Evolutionary conservation across 179 eudicot species (phyloP), one percentile per base, ranked within the genome.

Genomic region (Carnegiea gigantea): DNA sequence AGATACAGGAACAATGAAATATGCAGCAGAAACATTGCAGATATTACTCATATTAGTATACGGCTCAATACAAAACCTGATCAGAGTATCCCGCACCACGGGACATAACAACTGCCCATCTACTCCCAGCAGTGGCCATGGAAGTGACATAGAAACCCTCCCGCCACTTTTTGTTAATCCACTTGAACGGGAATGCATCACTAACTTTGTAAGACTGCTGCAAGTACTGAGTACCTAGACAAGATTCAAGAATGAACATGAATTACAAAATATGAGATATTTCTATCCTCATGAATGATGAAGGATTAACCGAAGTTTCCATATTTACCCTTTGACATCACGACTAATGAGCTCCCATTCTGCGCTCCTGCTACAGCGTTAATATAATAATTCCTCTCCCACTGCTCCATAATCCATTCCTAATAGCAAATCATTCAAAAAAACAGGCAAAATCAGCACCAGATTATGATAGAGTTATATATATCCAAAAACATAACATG

Each of bases 391-490:
- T 91, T 92, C 84, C 92, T 90, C 85, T 95, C 97, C 98, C 98
- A 92, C 73, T 92, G 94, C 77, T 93, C 98, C 98, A 93, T 89
- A 54, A 95, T 93, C 98, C 98, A 95, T 78, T 95, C 98, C 97
- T 95, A 80, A 75, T 86, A 26, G 2, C 80, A 73, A 72, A 36
- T 62, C 12, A 14, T 38, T 24, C 76, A 68, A 23, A n/a, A 48
- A 51, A 21, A 65, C 30, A 64, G 62, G 10, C 0, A 1, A 12
- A 13, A 53, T 9, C 14, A 24, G 15, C 38, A 65, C n/a, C 6
- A 68, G 9, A 17, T 23, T 26, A 24, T 14, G 44, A 67, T 23
- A 17, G 6, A 70, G n/a, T 24, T 49, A 82, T 5, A 40, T 51
- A 51, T 18, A 60, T n/a, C 23, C 65, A 46, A 7, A 70, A 46